Conservation (phyloP, 2,329 filamentous ascomycete species). For the Penicillium vulpinum region DNA sequence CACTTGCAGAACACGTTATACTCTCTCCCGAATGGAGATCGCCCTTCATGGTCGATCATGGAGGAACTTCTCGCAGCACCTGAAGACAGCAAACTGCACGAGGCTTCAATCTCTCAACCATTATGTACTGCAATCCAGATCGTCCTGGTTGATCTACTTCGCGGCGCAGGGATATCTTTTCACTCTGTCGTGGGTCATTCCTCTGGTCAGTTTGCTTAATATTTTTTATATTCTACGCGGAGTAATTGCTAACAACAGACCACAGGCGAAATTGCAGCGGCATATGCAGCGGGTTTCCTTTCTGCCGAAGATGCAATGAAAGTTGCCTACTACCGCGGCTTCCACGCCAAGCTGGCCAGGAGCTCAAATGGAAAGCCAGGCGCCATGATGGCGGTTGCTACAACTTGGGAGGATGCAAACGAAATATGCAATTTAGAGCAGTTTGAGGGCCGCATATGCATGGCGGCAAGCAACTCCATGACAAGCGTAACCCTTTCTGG, state of each 20-base stretch:
- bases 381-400: neutral
- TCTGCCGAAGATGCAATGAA: conserved; percentile 40
- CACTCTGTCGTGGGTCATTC: neutral
- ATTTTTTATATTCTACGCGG: too few species aligned
- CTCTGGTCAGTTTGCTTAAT: too few species aligned
- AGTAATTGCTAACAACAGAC: too few species aligned
- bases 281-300: conserved; percentile 49
- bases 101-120: neutral
- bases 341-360: neutral
- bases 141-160: neutral
- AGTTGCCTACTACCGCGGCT: conserved; percentile 43
- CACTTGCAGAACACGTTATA: too few species aligned
- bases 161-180: neutral
- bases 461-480: neutral
- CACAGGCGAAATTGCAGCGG: conserved; percentile 39
- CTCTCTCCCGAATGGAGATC: too few species aligned
- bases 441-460: neutral
- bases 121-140: neutral
- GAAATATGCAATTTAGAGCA: neutral
- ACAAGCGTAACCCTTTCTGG: neutral
- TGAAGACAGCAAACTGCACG: too few species aligned
- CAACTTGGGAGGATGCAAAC: neutral
- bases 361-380: neutral
- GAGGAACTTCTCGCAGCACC: neutral
- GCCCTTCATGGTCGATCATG: neutral